phyloP scores from a whole-genome alignment of 179 eudicot genomes.

The Beta lomatogona region DNA sequence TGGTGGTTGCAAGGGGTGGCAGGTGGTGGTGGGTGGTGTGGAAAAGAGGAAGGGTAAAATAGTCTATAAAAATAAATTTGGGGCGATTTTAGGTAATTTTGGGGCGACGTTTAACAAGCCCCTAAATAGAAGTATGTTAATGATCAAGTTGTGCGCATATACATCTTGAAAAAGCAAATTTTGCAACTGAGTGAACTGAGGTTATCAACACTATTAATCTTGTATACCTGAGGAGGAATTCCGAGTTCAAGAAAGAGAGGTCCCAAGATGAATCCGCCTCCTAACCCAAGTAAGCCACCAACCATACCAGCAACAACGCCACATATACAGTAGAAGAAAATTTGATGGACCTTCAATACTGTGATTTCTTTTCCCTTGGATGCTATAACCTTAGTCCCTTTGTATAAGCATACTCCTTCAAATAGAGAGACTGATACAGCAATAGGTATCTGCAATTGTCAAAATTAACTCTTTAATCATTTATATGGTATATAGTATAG shows the following conservation, averaged over 20 bases:
- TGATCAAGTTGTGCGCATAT: no score
- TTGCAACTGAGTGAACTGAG: neutral
- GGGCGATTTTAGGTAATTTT: no score
- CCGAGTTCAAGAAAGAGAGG: slow-evolving; percentile 76
- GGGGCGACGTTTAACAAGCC: no score
- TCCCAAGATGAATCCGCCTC: slow-evolving; percentile 79
- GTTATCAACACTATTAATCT: neutral
- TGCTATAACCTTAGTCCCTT: slow-evolving; percentile 58
- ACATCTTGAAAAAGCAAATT: neutral
- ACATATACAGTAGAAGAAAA: slow-evolving; percentile 53
- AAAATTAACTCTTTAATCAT: neutral
- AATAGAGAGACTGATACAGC: slow-evolving; percentile 57
- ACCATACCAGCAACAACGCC: slow-evolving; percentile 73
- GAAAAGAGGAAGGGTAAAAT: no score
- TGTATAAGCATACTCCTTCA: slow-evolving; percentile 67
- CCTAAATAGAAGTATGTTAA: no score
- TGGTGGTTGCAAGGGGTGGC: no score
- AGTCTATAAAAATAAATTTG: no score
- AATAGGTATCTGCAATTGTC: slow-evolving; percentile 57
- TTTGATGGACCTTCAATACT: slow-evolving; percentile 49
- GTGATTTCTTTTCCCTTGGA: slow-evolving; percentile 61
- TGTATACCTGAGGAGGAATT: slow-evolving; percentile 74
- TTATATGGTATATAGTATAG: neutral
- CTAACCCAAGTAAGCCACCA: slow-evolving; percentile 76
- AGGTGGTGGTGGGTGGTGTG: no score